phyloP scores from a whole-genome alignment of 2,329 filamentous ascomycete genomes.

The Bimuria novae-zelandiae region DNA sequence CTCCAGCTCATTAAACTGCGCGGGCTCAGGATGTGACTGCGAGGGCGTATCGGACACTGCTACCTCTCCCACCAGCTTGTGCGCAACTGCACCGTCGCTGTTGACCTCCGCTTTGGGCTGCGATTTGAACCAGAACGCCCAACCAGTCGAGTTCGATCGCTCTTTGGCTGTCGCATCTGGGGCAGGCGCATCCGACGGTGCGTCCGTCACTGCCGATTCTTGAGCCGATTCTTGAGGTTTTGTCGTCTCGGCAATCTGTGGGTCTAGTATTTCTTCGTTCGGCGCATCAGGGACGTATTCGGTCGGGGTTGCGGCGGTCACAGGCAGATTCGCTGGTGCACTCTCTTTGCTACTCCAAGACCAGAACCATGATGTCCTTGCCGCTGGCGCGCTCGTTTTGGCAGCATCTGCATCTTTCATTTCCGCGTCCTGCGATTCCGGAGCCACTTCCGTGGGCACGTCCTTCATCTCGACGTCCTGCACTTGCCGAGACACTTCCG shows the following conservation, averaged over 20 bases:
- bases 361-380: slow-evolving; percentile 53
- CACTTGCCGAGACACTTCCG: slow-evolving; percentile 4
- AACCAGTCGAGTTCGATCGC: slow-evolving; percentile 63
- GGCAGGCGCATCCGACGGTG: slow-evolving; percentile 11
- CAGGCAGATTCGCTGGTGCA: slow-evolving; percentile 32
- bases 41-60: slow-evolving; percentile 57
- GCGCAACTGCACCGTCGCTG: slow-evolving; percentile 62
- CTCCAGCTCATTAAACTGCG: slow-evolving; percentile 55
- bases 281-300: slow-evolving; percentile 14
- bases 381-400: slow-evolving; percentile 13
- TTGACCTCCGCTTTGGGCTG: slow-evolving; percentile 54
- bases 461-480: slow-evolving; percentile 30
- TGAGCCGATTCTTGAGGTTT: not conserved
- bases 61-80: slow-evolving; percentile 58
- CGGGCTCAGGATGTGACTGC: slow-evolving; percentile 55
- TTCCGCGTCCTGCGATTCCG: slow-evolving; percentile 13
- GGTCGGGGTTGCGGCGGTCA: slow-evolving; percentile 17
- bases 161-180: slow-evolving; percentile 32
- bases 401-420: slow-evolving; percentile 25
- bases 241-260: slow-evolving; percentile 1
- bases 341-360: slow-evolving; percentile 56
- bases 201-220: slow-evolving; percentile 9
- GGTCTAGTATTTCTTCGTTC: slow-evolving; percentile 8
- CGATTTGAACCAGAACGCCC: slow-evolving; percentile 80
- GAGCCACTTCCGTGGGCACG: slow-evolving; percentile 7